A percentile compares a stretch with the other conserved stretches of the same genome.
Evolutionary conservation across 1,139 yeast genomes (phyloP).

Genomic region (Geotrichum restrictum): DNA sequence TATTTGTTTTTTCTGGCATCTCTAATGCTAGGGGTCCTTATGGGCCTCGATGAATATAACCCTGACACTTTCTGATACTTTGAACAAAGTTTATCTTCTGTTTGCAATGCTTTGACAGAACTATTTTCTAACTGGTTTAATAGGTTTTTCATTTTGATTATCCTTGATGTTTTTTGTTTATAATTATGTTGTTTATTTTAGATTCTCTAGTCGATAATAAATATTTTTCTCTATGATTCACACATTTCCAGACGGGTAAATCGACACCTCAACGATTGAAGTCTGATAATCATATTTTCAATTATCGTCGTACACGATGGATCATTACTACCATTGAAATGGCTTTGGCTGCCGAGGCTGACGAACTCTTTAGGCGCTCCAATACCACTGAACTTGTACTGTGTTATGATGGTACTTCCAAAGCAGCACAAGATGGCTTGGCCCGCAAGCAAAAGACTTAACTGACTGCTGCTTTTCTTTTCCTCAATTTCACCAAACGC

Average conservation of each 20-base stretch:
- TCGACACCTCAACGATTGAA: too few relatives aligned
- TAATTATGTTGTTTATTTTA: neutral
- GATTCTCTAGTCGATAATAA: neutral
- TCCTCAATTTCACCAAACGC: too few relatives aligned
- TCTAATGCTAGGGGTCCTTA: constrained; percentile 21
- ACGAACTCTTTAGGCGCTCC: neutral
- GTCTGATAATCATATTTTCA: too few relatives aligned
- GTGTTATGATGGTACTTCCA: too few relatives aligned
- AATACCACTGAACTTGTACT: too few relatives aligned
- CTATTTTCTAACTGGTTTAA: neutral
- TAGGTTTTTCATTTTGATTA: neutral
- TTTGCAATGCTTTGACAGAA: neutral
- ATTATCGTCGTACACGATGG: too few relatives aligned
- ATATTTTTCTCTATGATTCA: neutral
- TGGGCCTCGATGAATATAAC: constrained; percentile 21
- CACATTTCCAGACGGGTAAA: too few relatives aligned
- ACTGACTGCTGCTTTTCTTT: too few relatives aligned
- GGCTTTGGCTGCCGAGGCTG: neutral
- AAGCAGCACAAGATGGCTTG: neutral
- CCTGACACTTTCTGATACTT: constrained; percentile 19
- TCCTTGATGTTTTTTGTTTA: neutral
- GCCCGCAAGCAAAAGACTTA: too few relatives aligned
- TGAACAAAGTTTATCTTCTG: neutral
- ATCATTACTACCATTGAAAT: too few relatives aligned
- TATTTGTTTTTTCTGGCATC: constrained; percentile 22